Percentiles rank a stretch among this genome's conserved stretches.
phyloP scores from a whole-genome alignment of 2,329 filamentous ascomycete species.

The Elsinoe necatrix region DNA sequence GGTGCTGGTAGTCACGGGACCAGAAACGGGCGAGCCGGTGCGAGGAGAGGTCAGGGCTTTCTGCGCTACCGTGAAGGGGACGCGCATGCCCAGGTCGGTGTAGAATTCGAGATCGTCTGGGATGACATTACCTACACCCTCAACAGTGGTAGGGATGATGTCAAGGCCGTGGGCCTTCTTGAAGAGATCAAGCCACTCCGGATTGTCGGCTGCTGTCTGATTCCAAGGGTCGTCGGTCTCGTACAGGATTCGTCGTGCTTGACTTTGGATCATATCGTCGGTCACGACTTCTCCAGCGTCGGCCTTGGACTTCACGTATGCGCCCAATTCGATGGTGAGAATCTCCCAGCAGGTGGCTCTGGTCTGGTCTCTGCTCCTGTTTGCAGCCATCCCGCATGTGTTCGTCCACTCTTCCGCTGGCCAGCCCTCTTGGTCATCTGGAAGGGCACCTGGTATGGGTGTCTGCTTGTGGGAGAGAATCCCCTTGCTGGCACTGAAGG shows the following conservation, averaged over 20 bases:
- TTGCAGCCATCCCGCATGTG: not conserved
- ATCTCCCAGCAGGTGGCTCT: constrained; percentile 42
- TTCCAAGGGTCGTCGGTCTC: constrained; percentile 43
- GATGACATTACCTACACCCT: constrained; percentile 26
- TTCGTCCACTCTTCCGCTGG: not conserved
- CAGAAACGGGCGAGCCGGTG: constrained; percentile 21
- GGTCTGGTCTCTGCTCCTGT: not conserved
- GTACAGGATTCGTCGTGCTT: constrained; percentile 42
- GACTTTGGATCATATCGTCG: constrained; percentile 42
- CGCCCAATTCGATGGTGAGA: constrained; percentile 39
- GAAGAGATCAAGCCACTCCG: constrained; percentile 42
- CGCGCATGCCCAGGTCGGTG: constrained; percentile 29
- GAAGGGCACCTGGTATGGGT: not conserved
- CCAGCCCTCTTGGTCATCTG: constrained; percentile 10
- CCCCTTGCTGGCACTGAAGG: constrained; percentile 38
- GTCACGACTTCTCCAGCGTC: constrained; percentile 35
- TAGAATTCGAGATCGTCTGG: constrained; percentile 31
- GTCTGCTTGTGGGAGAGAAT: not conserved
- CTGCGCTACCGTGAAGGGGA: constrained; percentile 21
- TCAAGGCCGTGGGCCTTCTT: constrained; percentile 41
- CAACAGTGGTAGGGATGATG: constrained; percentile 27
- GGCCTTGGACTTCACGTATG: constrained; percentile 35
- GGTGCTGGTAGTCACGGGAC: constrained; percentile 14
- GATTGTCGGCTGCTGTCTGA: constrained; percentile 32
- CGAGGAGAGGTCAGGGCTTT: not conserved